These are phyloP conservation scores for Boletus holoroseus DNA, from an alignment of 1,284 basidiomycete species.

Conservation along the genomic window DNA sequence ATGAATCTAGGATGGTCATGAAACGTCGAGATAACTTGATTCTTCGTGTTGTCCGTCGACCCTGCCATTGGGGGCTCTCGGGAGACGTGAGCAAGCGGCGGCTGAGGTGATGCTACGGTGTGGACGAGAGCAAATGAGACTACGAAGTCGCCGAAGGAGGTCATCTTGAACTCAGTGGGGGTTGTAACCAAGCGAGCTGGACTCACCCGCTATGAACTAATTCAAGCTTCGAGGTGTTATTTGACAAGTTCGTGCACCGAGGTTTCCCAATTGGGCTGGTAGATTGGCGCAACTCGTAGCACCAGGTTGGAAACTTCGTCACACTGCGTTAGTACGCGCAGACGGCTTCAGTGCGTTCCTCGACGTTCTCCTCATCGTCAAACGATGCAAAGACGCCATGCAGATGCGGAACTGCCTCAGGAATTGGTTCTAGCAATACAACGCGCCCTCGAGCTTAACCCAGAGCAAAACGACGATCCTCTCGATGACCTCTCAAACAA, in stretches of 20 bases:
- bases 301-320: background rate
- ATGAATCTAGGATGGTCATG: slow-evolving; percentile 56
- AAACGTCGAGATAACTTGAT: slow-evolving; percentile 52
- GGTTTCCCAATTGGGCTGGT: slow-evolving; percentile 11
- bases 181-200: background rate
- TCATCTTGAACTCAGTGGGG: slow-evolving; percentile 10
- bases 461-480: slow-evolving; percentile 43
- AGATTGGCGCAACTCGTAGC: background rate
- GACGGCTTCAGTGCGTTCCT: background rate
- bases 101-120: background rate
- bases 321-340: background rate
- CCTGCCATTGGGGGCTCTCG: slow-evolving; percentile 16
- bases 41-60: slow-evolving; percentile 40
- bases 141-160: slow-evolving; percentile 24
- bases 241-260: background rate
- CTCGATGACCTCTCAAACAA: slow-evolving; percentile 54
- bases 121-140: slow-evolving; percentile 16
- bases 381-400: slow-evolving; percentile 23
- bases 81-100: background rate
- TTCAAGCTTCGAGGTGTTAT: background rate
- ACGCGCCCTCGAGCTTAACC: slow-evolving; percentile 54
- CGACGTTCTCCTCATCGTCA: background rate
- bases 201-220: background rate
- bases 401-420: slow-evolving; percentile 49
- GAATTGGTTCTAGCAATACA: slow-evolving; percentile 66